Evolutionary conservation across 2,329 filamentous ascomycete species (phyloP).

Genomic region (Ceratocystis diversiconidia): DNA sequence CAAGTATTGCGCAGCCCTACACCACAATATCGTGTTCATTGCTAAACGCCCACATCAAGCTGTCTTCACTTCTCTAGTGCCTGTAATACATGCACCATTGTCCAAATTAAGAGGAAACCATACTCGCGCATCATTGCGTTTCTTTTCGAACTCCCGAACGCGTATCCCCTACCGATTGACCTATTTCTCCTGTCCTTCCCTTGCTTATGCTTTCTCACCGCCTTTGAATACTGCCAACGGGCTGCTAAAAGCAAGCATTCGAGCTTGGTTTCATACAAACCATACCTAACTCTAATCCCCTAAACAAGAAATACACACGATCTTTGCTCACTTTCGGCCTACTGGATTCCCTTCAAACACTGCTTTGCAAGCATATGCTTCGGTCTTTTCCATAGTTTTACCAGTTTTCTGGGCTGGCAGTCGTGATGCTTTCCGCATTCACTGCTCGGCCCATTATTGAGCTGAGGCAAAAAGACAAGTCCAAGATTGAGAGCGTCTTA

Average conservation of each 20-base stretch:
- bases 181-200: not conserved
- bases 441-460: slow-evolving; percentile 92
- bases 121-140: not conserved
- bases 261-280: not conserved
- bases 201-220: not conserved
- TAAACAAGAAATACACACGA: not conserved
- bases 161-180: not conserved
- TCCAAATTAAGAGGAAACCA: not conserved
- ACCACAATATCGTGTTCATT: not conserved
- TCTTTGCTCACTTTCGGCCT: not conserved
- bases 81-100: not conserved
- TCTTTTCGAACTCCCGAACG: not conserved
- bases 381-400: slow-evolving; percentile 21
- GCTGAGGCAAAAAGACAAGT: slow-evolving; percentile 90
- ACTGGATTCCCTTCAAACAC: not conserved
- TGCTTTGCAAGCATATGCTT: slow-evolving; percentile 19
- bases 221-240: not conserved
- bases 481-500: slow-evolving; percentile 88
- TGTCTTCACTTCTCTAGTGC: not conserved
- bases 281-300: not conserved
- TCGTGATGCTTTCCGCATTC: slow-evolving; percentile 89
- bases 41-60: not conserved
- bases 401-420: slow-evolving; percentile 30
- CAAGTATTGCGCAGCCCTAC: not conserved
- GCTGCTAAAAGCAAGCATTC: not conserved